Evolutionary conservation across 2,329 filamentous ascomycete species (phyloP), one percentile per base, ranked within the genome.

Genomic region (Cordyceps militaris): DNA sequence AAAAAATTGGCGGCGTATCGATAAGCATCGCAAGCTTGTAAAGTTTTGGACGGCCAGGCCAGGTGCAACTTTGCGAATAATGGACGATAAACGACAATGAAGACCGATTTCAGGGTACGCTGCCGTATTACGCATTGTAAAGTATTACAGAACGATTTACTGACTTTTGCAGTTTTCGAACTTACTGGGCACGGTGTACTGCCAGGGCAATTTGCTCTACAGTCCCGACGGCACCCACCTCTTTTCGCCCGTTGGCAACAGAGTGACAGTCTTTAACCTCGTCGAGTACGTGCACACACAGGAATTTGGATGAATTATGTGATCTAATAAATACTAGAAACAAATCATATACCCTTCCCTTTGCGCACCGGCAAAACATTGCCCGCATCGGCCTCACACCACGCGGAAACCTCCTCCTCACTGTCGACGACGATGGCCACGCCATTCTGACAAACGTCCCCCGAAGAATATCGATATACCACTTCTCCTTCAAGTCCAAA

Each of bases 91-190:
- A 67, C 73, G 71, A 85, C 74, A 72, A 99, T 99, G 94, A 99
- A 97, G 88, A 97, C 92, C 65, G 93, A 97, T 76, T 99, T 97
- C 74, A 95, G 94, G 85, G 93, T 95, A 75, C 62, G 38, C n/a
- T 21, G 19, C 38, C 11, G n/a, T 26, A 11, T 16, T 24, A 3
- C 13, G 24, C 8, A 16, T 8, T 4, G 14, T 32, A 30, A 2
- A 7, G 4, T 2, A 23, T 4, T 19, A 7, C 9, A 19, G n/a
- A 6, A 14, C 13, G 9, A 32, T 4, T 36, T 26, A 46, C 26
- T 62, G 13, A 57, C 36, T 16, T 46, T 42, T 14, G n/a, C 68
- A 97, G 92, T 99, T 99, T 77, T 96, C 93, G 72, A 99, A 97
- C 76, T 83, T 99, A 71, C 84, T 99, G 69, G 95, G 94, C 71